These are phyloP conservation scores for Saprolegnia diclina DNA, from an alignment of 352 stramenopile species.

Conservation along the genomic window DNA sequence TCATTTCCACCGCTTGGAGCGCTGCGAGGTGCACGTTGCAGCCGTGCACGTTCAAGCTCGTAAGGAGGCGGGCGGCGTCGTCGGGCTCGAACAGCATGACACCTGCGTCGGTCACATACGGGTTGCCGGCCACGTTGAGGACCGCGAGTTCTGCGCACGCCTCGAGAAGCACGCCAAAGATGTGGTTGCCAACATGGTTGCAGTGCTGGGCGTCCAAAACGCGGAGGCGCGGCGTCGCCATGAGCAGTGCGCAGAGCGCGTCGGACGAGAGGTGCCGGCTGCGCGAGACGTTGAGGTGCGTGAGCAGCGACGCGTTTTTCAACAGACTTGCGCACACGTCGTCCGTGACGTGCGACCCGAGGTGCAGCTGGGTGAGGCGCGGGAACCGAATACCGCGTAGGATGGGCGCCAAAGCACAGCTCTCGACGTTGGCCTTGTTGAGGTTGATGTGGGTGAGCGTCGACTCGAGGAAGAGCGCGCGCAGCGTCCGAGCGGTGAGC, in stretches of 20 bases:
- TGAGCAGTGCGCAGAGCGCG: conserved; percentile 48
- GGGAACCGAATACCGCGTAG: conserved; percentile 25
- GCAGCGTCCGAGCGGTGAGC: conserved; percentile 34
- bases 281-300: conserved; percentile 47
- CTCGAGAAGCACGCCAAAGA: conserved; percentile 3
- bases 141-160: conserved; percentile 39
- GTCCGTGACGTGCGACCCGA: conserved; percentile 55
- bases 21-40: conserved; percentile 45
- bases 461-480: conserved; percentile 29
- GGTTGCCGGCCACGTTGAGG: conserved; percentile 62
- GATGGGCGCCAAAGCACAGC: conserved; percentile 34
- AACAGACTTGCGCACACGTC: conserved; percentile 46
- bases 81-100: conserved; percentile 30
- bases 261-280: conserved; percentile 63
- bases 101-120: conserved; percentile 56
- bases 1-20: conserved; percentile 37
- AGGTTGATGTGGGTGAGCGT: conserved; percentile 46
- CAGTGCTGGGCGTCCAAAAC: conserved; percentile 65
- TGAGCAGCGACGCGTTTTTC: conserved; percentile 34
- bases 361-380: conserved; percentile 48
- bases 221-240: conserved; percentile 35
- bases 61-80: conserved; percentile 32
- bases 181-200: conserved; percentile 45
- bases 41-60: conserved; percentile 48
- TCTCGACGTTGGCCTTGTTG: conserved; percentile 51